Conservation (phyloP, 768 basidiomycete species). For the Boletus sp. region DNA sequence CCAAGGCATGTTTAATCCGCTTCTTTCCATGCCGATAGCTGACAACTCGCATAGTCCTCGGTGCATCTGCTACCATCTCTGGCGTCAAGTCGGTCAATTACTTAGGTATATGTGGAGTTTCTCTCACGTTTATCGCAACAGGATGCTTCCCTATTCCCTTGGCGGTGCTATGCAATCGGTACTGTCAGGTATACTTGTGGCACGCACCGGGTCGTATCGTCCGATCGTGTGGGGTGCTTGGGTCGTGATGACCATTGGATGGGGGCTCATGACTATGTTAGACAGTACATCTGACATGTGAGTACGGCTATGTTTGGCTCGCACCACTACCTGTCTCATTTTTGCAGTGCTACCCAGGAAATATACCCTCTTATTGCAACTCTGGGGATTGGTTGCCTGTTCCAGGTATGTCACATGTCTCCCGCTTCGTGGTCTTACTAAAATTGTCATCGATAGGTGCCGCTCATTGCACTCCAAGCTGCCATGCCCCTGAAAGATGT, state of each 20-base stretch:
- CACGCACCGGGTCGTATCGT: constrained; percentile 29
- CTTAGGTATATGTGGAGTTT: not conserved
- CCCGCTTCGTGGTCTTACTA: not conserved
- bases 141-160: constrained; percentile 37
- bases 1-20: constrained; percentile 24
- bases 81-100: constrained; percentile 27
- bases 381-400: constrained; percentile 34
- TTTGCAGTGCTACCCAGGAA: constrained; percentile 29
- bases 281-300: constrained; percentile 31
- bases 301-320: not conserved
- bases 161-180: constrained; percentile 16
- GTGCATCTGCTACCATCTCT: constrained; percentile 33
- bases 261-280: constrained; percentile 36
- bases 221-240: constrained; percentile 31
- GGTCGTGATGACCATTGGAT: constrained; percentile 33
- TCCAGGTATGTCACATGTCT: constrained; percentile 22
- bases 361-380: constrained; percentile 33
- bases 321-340: not conserved
- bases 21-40: not conserved
- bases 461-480: constrained; percentile 38
- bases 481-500: constrained; percentile 46
- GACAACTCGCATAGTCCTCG: constrained; percentile 26
- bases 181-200: constrained; percentile 25
- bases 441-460: constrained; percentile 14
- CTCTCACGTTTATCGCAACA: constrained; percentile 8